Evolutionary conservation across 2,329 filamentous ascomycete genomes (phyloP).

Genomic region (Dendrostoma leiphaemia): DNA sequence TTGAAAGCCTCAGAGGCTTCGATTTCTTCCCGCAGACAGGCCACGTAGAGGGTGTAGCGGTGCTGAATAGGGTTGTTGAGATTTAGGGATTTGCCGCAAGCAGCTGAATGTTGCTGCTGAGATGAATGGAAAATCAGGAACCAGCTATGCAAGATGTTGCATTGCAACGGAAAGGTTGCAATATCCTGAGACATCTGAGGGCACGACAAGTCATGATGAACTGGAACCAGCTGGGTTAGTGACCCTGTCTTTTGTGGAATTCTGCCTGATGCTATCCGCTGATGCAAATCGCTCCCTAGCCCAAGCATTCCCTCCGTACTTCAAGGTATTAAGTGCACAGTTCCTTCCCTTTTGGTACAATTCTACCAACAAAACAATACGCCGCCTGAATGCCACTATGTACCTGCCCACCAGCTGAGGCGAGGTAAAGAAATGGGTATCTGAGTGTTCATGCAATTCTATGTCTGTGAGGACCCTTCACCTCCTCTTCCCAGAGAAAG

Average conservation of each 20-base stretch:
- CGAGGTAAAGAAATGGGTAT: constrained; percentile 3
- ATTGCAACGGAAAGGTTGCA: too few relatives aligned
- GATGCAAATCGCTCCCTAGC: not conserved
- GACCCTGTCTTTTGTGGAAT: too few relatives aligned
- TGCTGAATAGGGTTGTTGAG: constrained; percentile 52
- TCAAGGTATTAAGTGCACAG: too few relatives aligned
- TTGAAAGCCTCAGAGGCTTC: constrained; percentile 89
- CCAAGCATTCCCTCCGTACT: too few relatives aligned
- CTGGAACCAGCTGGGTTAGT: too few relatives aligned
- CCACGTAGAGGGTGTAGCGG: constrained; percentile 67
- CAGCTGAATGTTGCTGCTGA: not conserved
- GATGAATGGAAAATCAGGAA: not conserved
- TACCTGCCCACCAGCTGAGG: not conserved
- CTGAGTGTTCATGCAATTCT: constrained; percentile 9
- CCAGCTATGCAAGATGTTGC: not conserved
- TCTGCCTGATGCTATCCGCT: not conserved
- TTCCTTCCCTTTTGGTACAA: not conserved
- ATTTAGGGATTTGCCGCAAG: constrained; percentile 14
- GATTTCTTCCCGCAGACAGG: constrained; percentile 94
- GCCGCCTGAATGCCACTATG: not conserved
- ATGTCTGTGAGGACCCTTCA: not conserved
- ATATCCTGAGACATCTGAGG: too few relatives aligned
- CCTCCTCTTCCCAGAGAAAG: not conserved
- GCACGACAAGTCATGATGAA: too few relatives aligned
- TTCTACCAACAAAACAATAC: constrained; percentile 3